Evolutionary conservation across 169 alveolate genomes (phyloP), one percentile per base, ranked within the genome.

Genomic region (Eimeria praecox): DNA sequence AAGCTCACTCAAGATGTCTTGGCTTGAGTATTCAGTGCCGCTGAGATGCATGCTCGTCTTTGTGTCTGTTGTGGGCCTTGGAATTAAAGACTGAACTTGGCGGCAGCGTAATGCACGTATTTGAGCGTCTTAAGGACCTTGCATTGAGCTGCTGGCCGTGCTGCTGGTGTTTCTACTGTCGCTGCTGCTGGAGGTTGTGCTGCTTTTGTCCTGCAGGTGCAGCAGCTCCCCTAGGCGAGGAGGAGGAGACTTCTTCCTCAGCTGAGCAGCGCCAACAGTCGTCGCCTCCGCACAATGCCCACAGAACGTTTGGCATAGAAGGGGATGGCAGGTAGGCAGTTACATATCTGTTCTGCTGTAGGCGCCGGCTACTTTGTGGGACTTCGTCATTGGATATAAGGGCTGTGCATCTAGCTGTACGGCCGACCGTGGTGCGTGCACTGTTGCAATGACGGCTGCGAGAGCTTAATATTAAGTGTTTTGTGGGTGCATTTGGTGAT

Each of bases 261-360:
- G 85, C 80, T 22, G 49, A 44, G 85, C 27, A 89, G 87, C 95
- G 56, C 64, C 82, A 42, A 59, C 69, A 66, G 95, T 5, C 59
- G 54, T 87, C 69, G 20, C 94, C 49, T 12, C n/a, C 66, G 56
- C 75, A 49, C 2, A 16, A 49, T 0, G 54, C 44, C 52, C 95
- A 82, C 71, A 89, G n/a, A 87, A 75, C 87, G 5, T 89, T 71
- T n/a, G 95, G 87, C 42, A 87, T 87, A 49, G 93, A 87, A 64
- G 93, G 93, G 20, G 83, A 87, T 20, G 80, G 93, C 93, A 87
- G 93, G 93, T 87, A 83, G n/a, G n/a, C n/a, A 56, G 93, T 20
- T 8, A 49, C n/a, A 18, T 6, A 71, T 38, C 16, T 38, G 8
- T 30, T 27, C 64, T 42, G 40, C 42, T 42, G 59, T 78, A 44